A percentile compares a stretch with the other conserved stretches of the same genome.
Conservation (phyloP, 768 basidiomycete genomes). For the Rhodotorula taiwanensis region DNA sequence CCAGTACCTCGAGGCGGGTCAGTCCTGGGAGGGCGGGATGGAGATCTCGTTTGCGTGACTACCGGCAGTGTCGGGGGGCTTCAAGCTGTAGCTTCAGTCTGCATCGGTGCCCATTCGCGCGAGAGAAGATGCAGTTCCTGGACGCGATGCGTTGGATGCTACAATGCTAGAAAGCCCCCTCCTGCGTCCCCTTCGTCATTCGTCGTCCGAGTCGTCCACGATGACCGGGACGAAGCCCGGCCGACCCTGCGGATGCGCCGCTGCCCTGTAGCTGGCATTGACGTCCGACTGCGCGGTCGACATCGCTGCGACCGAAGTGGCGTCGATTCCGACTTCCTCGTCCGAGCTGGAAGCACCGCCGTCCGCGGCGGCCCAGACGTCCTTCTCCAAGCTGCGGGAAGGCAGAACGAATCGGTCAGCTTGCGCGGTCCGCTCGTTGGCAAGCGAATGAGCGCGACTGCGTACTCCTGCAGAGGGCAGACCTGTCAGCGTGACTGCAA, state of each 20-base stretch:
- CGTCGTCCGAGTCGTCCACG: background rate
- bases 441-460: background rate
- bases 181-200: background rate
- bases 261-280: background rate
- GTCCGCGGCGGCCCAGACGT: background rate
- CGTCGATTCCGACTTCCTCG: background rate
- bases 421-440: background rate
- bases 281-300: background rate
- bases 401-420: background rate
- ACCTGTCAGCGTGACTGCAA: background rate
- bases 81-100: background rate
- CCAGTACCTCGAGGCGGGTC: conserved; percentile 18
- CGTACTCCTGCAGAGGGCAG: background rate
- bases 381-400: background rate
- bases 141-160: too few relatives aligned
- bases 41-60: conserved; percentile 14
- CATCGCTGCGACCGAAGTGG: background rate
- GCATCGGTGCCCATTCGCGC: too few relatives aligned
- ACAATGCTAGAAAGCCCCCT: too few relatives aligned
- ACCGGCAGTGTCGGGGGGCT: background rate
- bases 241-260: background rate
- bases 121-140: too few relatives aligned
- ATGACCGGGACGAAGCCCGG: too few relatives aligned
- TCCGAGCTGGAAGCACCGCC: background rate
- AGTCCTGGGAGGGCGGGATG: conserved; percentile 24